Evolutionary conservation across 805 yeast species (phyloP), one percentile per base, ranked within the genome.

Genomic region (Kodamaea lidongshanica): DNA sequence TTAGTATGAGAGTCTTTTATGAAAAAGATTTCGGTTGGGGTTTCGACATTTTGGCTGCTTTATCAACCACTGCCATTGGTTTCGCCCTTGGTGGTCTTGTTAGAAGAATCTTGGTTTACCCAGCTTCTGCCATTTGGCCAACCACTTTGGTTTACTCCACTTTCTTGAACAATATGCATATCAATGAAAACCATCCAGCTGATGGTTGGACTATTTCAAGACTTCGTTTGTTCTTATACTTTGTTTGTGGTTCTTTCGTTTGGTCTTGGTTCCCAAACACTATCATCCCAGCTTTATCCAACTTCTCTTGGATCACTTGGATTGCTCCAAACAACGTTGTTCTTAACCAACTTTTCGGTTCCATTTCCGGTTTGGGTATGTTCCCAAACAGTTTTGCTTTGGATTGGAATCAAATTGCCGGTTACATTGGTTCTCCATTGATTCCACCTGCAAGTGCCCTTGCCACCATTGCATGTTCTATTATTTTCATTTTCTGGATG

Each of bases 121-220:
- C 86, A 3, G 67, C 78, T 4, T 58, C 74, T 11, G 71, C 77
- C 54, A 65, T 79, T 28, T 81, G 88, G 88, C 89, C 89, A 4
- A 52, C 72, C 2, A 70, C 68, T 43, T 61, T 81, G 46, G 81
- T 77, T 30, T 62, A 77, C 4, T 46, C 74, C 13, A 74, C 81
- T 13, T 67, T 77, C 40, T 48, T 56, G 63, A 72, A 56, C 59
- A 72, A 45, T 65, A 69, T 54, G 60, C 77, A 52, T 67, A 61
- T 53, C 38, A 65, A 46, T 56, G 58, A 68, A 39, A 68, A 70
- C 49, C 72, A 72, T 43, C 50, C 54, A 4, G 73, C 79, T 18
- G 56, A 74, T 37, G 79, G 80, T 3, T 78, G 84, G 84, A 70
- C 56, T 24, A 65, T 75, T 22, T 63, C 76, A 4, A 59, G 48